Base-by-base conservation (phyloP, 2,329 filamentous ascomycete species). In the Periglandula ipomoeae region DNA sequence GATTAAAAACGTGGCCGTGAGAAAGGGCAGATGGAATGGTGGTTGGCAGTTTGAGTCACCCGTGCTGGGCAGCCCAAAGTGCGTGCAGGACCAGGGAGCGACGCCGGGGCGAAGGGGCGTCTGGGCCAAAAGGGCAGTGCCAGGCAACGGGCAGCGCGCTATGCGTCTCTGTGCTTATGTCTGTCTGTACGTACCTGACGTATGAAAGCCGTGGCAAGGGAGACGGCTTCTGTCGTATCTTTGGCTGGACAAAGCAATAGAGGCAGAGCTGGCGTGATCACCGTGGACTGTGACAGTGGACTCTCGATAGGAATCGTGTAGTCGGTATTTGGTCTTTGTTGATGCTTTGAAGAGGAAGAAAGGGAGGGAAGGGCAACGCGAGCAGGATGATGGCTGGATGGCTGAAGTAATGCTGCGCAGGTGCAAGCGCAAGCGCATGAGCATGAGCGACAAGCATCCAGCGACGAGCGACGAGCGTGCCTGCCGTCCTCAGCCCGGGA, bases 241-340 rank as follows among this genome's bases (percentile, higher is more conserved):
- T 52, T 55, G 54, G 56, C 54, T 53, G 55, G 51, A 57, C 49
- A 53, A 56, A 53, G 54, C 54, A 59, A 59, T 55, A 38, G 44
- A 52, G 55, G 60, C 59, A 58, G 58, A 64, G 72, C 75, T 78
- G 75, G 66, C 69, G 75, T 71, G 75, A 79, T 68, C 66, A 74
- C 74, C 75, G 65, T 40, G 69, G 71, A 74, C 77, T 76, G 77
- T 76, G 76, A 80, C 76, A 72, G 69, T 68, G 71, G 71, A 76
- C 71, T 76, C 75, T 76, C 68, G 66, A 66, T 71, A 62, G 62
- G 67, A 72, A 70, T 68, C 64, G 66, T 71, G 66, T 66, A 71
- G 70, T 70, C 73, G 72, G 67, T 65, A 67, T 70, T 69, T 52
- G 61, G 62, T 68, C 69, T 70, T 74, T 66, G n/a, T 67, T 74